Evolutionary conservation across 148 eudicot species (phyloP).

Genomic region (Simmondsia chinensis): DNA sequence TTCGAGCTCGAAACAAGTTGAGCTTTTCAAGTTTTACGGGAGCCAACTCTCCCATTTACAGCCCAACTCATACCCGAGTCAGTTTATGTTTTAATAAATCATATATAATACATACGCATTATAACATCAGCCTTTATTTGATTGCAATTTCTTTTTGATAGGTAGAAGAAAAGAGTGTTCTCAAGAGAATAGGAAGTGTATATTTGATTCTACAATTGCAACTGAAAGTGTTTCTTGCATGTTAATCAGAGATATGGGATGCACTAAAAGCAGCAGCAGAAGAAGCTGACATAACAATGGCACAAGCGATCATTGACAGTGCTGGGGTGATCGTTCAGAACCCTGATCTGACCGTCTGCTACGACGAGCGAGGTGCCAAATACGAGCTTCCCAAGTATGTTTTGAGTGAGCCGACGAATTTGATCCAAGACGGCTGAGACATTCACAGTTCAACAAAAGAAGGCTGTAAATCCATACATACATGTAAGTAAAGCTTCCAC

Average conservation of each 20-base stretch:
- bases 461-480: no score
- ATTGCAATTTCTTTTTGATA: no score
- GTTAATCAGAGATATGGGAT: slow-evolving; percentile 77
- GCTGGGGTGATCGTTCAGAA: slow-evolving; percentile 72
- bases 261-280: slow-evolving; percentile 74
- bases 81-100: no score
- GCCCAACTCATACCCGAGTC: no score
- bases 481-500: no score
- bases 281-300: slow-evolving; percentile 48
- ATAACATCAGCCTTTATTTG: no score
- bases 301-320: slow-evolving; percentile 70
- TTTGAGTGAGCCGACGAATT: slow-evolving; percentile 70
- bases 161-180: not conserved
- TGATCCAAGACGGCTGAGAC: slow-evolving; percentile 43
- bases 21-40: no score
- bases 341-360: slow-evolving; percentile 65
- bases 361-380: slow-evolving; percentile 84
- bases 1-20: no score
- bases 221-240: no score
- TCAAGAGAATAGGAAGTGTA: not conserved
- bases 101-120: no score
- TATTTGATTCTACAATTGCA: not conserved
- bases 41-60: no score
- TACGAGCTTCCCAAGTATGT: slow-evolving; percentile 73
- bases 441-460: no score